Evolutionary conservation across 495 filamentous ascomycete genomes (phyloP), one percentile per base, ranked within the genome.

Genomic region (Penicillium cinerascens): DNA sequence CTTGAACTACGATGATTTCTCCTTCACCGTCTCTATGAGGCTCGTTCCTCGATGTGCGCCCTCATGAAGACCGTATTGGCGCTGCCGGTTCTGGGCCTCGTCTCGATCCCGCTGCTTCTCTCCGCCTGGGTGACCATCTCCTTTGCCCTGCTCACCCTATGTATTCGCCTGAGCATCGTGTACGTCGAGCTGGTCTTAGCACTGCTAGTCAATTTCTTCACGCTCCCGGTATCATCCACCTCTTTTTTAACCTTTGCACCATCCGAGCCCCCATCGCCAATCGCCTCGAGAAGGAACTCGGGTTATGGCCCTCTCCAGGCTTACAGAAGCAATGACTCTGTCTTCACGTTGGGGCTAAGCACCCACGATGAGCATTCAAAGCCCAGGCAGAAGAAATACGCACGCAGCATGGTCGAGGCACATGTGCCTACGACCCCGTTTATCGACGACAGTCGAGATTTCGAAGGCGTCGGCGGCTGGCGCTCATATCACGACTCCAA

Each of bases 401-500:
- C 61, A 10, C 50, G 42, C 8, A 63, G 49, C 38, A 61, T 66
- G 63, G 42, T 50, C 18, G 58, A 61, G 27, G 63, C 63, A 5
- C 63, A 61, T 42, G 11, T 59, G 17, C 44, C 60, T 7, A 26
- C 57, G 10, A 44, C 57, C 10, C 15, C 62, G 9, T 56, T 59
- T 13, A 58, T 69, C 10, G 63, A 73, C 43, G 58, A 79, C 18
- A 76, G 79, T 45, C 77, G 89, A 5, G 89, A 95, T 68, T 95
- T 86, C 58, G 89, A 95, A 70, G 89, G 88, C n/a, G 78, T 95
- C 3, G 89, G 89, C 11, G 89, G 89, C 1, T 92, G 88, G 88
- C 74, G 86, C 47, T 64, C 64, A 18, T 68, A 64, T 25, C 42
- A 54, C 5, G 49, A 60, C 26, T 49, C 48, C 2, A 64, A 53